A percentile compares a stretch with the other conserved stretches of the same genome.
These are phyloP conservation scores for Fonsecaea monophora DNA, from an alignment of 2,329 filamentous ascomycete species.

Conservation along the genomic window DNA sequence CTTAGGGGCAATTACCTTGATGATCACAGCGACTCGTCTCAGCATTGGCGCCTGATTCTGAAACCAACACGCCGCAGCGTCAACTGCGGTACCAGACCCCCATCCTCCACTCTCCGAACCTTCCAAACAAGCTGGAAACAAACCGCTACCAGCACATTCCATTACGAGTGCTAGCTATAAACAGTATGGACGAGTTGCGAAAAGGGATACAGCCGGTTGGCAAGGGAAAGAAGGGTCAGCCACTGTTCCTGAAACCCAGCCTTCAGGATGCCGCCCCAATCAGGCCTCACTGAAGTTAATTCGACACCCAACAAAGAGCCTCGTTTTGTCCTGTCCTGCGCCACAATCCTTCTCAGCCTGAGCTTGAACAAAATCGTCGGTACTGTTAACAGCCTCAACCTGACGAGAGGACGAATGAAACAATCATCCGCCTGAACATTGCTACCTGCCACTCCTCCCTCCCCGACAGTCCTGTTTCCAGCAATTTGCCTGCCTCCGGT, in stretches of 20 bases:
- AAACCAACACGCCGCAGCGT: slow-evolving; percentile 22
- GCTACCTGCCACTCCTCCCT: not conserved
- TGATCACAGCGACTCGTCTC: slow-evolving; percentile 24
- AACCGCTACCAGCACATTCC: not conserved
- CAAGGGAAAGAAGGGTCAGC: not conserved
- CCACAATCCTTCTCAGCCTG: slow-evolving; percentile 17
- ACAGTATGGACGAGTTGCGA: not conserved
- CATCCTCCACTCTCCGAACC: slow-evolving; percentile 1
- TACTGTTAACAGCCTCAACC: not conserved
- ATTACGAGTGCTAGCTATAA: no score
- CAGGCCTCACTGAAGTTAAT: not conserved
- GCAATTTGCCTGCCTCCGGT: not conserved
- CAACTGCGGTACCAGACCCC: not conserved
- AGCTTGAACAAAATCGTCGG: not conserved
- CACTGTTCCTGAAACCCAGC: not conserved
- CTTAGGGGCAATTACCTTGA: slow-evolving; percentile 29
- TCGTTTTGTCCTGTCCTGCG: slow-evolving; percentile 27
- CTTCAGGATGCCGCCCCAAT: not conserved
- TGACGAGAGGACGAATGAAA: not conserved
- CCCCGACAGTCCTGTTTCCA: not conserved
- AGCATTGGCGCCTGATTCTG: slow-evolving; percentile 21
- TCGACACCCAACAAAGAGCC: slow-evolving; percentile 1
- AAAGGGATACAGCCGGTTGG: not conserved
- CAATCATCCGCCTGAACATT: not conserved
- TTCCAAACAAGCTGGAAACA: slow-evolving; percentile 14